phyloP scores from a whole-genome alignment of 495 filamentous ascomycete genomes.

The Barbatosphaeria neglecta region DNA sequence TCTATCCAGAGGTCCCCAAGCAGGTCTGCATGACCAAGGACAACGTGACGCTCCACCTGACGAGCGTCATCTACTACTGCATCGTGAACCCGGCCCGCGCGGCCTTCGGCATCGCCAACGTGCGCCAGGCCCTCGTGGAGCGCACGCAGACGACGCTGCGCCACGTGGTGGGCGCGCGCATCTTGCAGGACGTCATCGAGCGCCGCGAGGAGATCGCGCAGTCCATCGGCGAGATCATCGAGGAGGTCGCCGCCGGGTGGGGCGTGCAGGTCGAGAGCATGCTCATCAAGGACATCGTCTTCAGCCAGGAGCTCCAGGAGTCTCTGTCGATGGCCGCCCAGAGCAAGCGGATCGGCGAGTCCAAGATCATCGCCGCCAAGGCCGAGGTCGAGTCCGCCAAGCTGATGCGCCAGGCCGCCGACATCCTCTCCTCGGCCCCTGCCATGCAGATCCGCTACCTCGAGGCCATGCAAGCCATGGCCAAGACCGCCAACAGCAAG shows the following conservation, averaged over 20 bases:
- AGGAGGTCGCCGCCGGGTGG: slow-evolving; percentile 89
- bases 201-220: slow-evolving; percentile 93
- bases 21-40: slow-evolving; percentile 99
- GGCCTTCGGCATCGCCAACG: slow-evolving; percentile 92
- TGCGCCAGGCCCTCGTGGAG: slow-evolving; percentile 89
- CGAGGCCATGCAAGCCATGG: slow-evolving; percentile 99
- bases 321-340: slow-evolving; percentile 99
- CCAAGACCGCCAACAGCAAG: slow-evolving; percentile 88
- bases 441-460: slow-evolving; percentile 99
- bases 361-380: slow-evolving; percentile 44
- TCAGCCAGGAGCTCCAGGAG: slow-evolving; percentile 90
- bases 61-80: slow-evolving; percentile 98
- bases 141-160: slow-evolving; percentile 96
- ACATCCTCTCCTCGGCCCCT: slow-evolving; percentile 84
- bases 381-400: slow-evolving; percentile 97
- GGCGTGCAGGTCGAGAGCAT: slow-evolving; percentile 94
- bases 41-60: slow-evolving; percentile 88
- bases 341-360: slow-evolving; percentile 83
- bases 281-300: slow-evolving; percentile 99
- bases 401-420: slow-evolving; percentile 94
- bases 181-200: slow-evolving; percentile 97
- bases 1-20: slow-evolving; percentile 70
- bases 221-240: slow-evolving; percentile 93
- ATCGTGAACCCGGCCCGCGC: slow-evolving; percentile 91
- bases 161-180: slow-evolving; percentile 91